Conservation (phyloP, 2,329 filamentous ascomycete species). For the Phialocephala subalpina region DNA sequence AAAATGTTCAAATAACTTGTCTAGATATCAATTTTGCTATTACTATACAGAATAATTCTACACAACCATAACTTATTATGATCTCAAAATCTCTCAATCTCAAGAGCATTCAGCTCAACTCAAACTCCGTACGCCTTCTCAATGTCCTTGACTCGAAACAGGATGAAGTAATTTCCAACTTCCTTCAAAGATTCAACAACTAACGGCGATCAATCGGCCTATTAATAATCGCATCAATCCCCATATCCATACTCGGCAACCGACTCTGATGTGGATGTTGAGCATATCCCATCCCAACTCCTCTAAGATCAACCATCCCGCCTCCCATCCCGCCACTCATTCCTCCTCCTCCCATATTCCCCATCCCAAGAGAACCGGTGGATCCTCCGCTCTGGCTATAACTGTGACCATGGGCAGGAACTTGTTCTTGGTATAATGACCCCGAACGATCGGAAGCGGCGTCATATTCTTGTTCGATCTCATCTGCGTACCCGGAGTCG, state of each 20-base stretch:
- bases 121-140: neutral
- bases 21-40: too few relatives aligned
- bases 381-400: conserved; percentile 28
- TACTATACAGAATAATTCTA: too few relatives aligned
- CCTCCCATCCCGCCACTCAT: neutral
- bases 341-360: conserved; percentile 13
- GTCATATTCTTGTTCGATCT: conserved; percentile 53
- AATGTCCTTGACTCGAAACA: neutral
- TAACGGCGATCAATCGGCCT: conserved; percentile 45
- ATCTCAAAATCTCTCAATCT: neutral
- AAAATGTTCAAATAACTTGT: too few relatives aligned
- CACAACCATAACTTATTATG: conserved; percentile 8
- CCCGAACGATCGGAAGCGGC: conserved; percentile 27
- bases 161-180: too few relatives aligned
- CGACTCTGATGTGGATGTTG: conserved; percentile 48
- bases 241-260: conserved; percentile 66
- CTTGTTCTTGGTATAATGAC: neutral
- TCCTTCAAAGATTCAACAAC: neutral
- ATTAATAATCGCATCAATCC: conserved; percentile 67
- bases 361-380: conserved; percentile 20
- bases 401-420: conserved; percentile 1
- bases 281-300: conserved; percentile 10
- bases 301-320: conserved; percentile 3
- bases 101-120: neutral
- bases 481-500: conserved; percentile 73